Evolutionary conservation across 2,329 filamentous ascomycete species (phyloP), one percentile per base, ranked within the genome.

Genomic region (Lomentospora prolificans): DNA sequence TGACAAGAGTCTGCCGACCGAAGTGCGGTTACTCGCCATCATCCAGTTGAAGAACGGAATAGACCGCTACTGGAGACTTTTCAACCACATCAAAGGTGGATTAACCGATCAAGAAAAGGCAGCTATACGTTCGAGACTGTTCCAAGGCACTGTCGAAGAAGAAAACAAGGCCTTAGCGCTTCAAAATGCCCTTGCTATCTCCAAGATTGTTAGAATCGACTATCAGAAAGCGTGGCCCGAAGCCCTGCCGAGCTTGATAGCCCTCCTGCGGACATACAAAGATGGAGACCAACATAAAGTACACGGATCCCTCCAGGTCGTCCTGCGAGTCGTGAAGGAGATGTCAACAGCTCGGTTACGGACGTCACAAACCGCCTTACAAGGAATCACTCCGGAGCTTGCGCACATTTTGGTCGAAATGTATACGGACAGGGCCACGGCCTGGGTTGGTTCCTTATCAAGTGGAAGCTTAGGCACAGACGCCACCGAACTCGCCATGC

Each of bases 11-110:
- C 74, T 95, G 1, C 87, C 89, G 1, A 72, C 82, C 57, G 85
- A 95, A 64, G 81, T 92, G 55, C 87, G 94, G 59, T 90, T 95
- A 65, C 84, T 96, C 9, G 88, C 92, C 55, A 83, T 97, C 57
- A 96, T 97, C 62, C 89, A 96, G 67, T 78, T 99, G 55, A 97
- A 97, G 69, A 96, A 97, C 69, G 94, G 91, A 56, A 91, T 97
- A 69, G 92, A 97, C 67, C 90, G 87, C 67, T 90, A 90, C 70
- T 99, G 94, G 94, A 81, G 94, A 12, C 62, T 72, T n/a, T 66
- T 89, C 78, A 66, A 72, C 31, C 62, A 70, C 57, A 53, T 67
- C 27, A 77, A 74, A 66, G 88, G 87, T 31, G 83, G 89, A 52
- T 80, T 87, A 57, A 83, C 85, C 66, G 80, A 81, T 27, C 80